These are phyloP conservation scores for Neurospora sp. DNA, from an alignment of 495 filamentous ascomycete genomes.

Conservation along the genomic window DNA sequence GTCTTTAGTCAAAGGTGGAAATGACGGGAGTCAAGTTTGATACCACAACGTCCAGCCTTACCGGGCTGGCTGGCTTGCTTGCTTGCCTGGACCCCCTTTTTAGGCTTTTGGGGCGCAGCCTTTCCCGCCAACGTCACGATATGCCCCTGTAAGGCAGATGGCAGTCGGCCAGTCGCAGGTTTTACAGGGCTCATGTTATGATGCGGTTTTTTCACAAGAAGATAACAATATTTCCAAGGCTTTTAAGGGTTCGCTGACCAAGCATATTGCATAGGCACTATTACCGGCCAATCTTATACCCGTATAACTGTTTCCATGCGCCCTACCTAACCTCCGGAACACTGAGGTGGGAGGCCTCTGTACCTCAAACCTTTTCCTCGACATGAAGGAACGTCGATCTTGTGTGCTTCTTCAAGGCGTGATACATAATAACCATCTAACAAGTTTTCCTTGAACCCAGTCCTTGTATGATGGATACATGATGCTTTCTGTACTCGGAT, in stretches of 20 bases:
- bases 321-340: not conserved
- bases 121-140: not conserved
- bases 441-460: not conserved
- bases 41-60: not conserved
- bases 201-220: not conserved
- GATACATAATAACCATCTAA: not conserved
- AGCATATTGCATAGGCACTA: not conserved
- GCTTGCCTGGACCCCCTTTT: not conserved
- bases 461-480: not conserved
- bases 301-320: not conserved
- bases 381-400: not conserved
- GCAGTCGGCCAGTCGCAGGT: not conserved
- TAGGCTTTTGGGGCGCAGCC: not conserved
- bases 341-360: not conserved
- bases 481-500: not conserved
- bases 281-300: not conserved
- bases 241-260: not conserved
- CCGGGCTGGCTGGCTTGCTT: not conserved
- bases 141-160: not conserved
- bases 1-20: not conserved
- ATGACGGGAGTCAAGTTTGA: not conserved
- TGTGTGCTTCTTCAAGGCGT: not conserved
- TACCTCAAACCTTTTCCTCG: not conserved
- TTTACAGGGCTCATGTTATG: not conserved
- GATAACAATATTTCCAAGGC: not conserved